Evolutionary conservation across 148 eudicot species (phyloP), one percentile per base, ranked within the genome.

Genomic region (Amaranthus hypochondriacus): DNA sequence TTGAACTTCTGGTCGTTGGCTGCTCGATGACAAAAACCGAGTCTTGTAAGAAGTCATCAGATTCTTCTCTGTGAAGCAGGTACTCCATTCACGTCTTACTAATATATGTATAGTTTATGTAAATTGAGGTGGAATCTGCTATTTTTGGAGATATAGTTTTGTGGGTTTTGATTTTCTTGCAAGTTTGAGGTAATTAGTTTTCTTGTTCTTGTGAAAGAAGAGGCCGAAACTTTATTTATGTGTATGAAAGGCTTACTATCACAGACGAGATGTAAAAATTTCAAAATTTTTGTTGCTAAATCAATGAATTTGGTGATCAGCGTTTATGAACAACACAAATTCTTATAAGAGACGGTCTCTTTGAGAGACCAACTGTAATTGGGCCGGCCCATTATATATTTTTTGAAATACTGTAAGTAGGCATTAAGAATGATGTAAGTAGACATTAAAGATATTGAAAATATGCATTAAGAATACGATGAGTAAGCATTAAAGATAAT

Each of bases 1-100:
- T 75, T 93, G 83, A 91, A 90, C 76, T 93, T 89, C 77, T 93
- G 98, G 98, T 88, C 98, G 13, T 71, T 92, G 62, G 97, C 97
- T 53, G 88, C 91, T 14, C 73, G 89, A 73, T 88, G 87, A 89
- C 77, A 43, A 43, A 56, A 60, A 62, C 5, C 52, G 12, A 72
- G 57, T 48, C 62, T 68, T 42, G 50, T 57, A 42, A 64, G 13
- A 66, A 56, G 66, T 13, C 67, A 13, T 62, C 44, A 65, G 52
- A 66, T 15, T 44, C 65, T 0, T 46, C 67, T 66, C 56, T 60
- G 21, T 18, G 46, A 42, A 28, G 43, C 58, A 5, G 74, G 60
- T 48, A 50, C 3, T 70, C 46, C 72, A 57, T 75, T 66, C 21
- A 51, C 59, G 44, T 21, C 71, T 8, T 54, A 52, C 9, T 72